Evolutionary conservation across 345 rosid species (phyloP).

Genomic region (Eucalyptus curtisii): DNA sequence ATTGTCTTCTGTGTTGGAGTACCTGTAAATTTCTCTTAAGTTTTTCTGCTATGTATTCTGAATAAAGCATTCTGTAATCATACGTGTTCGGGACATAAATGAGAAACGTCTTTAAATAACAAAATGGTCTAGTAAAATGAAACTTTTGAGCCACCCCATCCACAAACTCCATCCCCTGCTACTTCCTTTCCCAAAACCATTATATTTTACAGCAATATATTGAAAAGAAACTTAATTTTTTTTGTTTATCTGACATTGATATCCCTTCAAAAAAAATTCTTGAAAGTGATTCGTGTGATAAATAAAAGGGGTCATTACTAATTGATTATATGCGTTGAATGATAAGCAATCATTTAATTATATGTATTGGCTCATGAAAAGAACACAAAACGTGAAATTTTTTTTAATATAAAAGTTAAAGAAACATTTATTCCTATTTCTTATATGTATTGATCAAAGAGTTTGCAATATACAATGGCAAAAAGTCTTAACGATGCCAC

Average conservation of each 20-base stretch:
- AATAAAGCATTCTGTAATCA: background rate
- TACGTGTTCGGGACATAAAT: background rate
- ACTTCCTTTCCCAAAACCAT: background rate
- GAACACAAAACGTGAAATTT: background rate
- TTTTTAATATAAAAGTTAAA: background rate
- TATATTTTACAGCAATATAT: background rate
- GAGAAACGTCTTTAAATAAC: background rate
- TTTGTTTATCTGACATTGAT: background rate
- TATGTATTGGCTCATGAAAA: background rate
- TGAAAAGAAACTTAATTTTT: background rate
- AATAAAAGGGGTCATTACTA: background rate
- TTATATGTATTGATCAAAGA: background rate
- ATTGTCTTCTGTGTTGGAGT: background rate
- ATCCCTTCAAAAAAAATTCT: background rate
- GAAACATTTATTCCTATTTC: background rate
- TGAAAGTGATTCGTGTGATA: background rate
- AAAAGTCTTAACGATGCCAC: background rate
- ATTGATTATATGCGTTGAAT: background rate
- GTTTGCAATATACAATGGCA: background rate
- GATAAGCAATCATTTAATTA: background rate
- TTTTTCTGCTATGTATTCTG: background rate
- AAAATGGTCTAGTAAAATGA: background rate
- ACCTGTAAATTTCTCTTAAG: background rate
- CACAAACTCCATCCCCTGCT: background rate
- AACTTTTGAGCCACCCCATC: background rate